Conservation (phyloP, 2,329 filamentous ascomycete species). For the Aureobasidium zeae region DNA sequence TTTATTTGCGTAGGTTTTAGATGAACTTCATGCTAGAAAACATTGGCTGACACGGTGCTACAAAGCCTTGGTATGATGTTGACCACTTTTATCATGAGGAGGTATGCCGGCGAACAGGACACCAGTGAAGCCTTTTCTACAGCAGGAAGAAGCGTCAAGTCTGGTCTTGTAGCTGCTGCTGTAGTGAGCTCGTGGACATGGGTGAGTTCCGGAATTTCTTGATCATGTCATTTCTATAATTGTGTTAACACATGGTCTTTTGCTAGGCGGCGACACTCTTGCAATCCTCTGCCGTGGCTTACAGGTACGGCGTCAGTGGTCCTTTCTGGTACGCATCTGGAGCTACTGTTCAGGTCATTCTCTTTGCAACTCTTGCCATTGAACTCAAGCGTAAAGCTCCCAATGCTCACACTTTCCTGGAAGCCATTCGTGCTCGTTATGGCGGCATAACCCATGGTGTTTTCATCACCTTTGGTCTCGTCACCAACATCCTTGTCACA, state of each 20-base stretch:
- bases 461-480: constrained; percentile 72
- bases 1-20: constrained; percentile 50
- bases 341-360: constrained; percentile 74
- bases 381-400: constrained; percentile 79
- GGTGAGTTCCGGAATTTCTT: constrained; percentile 58
- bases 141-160: constrained; percentile 79
- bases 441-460: constrained; percentile 63
- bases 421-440: constrained; percentile 74
- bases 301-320: constrained; percentile 55
- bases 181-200: constrained; percentile 94
- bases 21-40: neutral
- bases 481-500: constrained; percentile 72
- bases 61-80: constrained; percentile 57
- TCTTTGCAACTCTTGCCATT: constrained; percentile 85
- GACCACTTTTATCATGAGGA: constrained; percentile 60
- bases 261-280: too few species aligned
- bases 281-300: constrained; percentile 72
- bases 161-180: constrained; percentile 74
- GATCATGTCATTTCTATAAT: constrained; percentile 29
- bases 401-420: constrained; percentile 69
- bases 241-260: too few species aligned
- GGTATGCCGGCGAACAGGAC: constrained; percentile 68
- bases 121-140: constrained; percentile 92
- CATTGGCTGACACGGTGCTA: constrained; percentile 17
- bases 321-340: constrained; percentile 58